Base-by-base conservation (phyloP, 148 eudicot species). In the Oxyria digyna region DNA sequence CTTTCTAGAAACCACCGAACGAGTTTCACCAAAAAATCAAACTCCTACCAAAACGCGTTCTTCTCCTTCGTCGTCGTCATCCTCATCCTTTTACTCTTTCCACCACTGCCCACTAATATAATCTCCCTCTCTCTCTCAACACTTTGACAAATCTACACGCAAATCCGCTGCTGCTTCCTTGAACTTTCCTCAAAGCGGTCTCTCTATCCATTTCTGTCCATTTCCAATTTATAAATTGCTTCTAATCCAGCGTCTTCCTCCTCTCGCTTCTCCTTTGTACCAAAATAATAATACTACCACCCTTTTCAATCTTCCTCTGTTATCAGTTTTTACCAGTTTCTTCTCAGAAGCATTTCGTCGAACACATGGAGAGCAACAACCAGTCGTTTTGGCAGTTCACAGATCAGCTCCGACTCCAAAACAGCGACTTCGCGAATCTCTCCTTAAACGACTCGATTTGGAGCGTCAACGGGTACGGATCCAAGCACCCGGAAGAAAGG, bases 391-490 rank as follows among this genome's bases (percentile, higher is more conserved):
- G 83, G 82, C 92, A 94, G 67, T 94, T 94, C 84, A 88, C 97
- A 35, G 99, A 94, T 54, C 85, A 91, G 41, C 97, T 94, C 21
- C 89, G 99, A 46, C 74, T 82, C 4, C 97, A 91, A 20, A 81
- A 78, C 65, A 83, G 79, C 68, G 81, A 70, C 69, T 73, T 94
- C 20, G 79, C 84, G 3, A 82, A 82, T 63, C 84, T 94, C 8
- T 94, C 99, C 1, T 79, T 94, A 0, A 88, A 88, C 55, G 99
- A 94, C 48, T 94, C 99, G 0, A 94, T 94, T 1, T 94, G 97
- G 99, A 87, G 99, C 77, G 73, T 81, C 29, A 87, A 76, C 20
- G 75, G 83, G 0, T 77, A 73, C 68, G 77, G 52, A 4, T 41
- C 82, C 4, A 94, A 88, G 38, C 75, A 82, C 65, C 76, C 95